phyloP scores from a whole-genome alignment of 768 basidiomycete species.

The Tricholoma sp. region DNA sequence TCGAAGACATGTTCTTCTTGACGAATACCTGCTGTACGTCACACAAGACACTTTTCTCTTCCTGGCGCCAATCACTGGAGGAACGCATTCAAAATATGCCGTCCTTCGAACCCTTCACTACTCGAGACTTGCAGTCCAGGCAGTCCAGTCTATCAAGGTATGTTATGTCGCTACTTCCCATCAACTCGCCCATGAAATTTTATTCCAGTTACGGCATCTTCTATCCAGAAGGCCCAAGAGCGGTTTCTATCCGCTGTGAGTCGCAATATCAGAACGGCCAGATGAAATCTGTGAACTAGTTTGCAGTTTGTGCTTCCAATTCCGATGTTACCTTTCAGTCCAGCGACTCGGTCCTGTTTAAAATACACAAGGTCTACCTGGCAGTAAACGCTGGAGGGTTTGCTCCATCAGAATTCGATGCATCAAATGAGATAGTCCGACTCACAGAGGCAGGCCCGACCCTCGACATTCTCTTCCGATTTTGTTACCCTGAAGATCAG shows the following conservation, averaged over 20 bases:
- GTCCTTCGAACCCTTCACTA: background rate
- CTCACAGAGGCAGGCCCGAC: slow-evolving; percentile 2
- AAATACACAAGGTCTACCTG: slow-evolving; percentile 11
- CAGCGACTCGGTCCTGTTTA: slow-evolving; percentile 8
- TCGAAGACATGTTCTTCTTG: background rate
- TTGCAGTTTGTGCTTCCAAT: slow-evolving; percentile 4
- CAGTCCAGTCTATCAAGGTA: background rate
- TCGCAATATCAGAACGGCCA: background rate
- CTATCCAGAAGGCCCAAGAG: background rate
- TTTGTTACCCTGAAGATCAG: background rate
- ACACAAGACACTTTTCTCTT: background rate
- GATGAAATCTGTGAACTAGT: background rate
- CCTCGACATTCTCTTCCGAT: background rate
- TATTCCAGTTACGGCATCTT: background rate
- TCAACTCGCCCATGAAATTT: background rate
- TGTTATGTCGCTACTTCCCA: background rate
- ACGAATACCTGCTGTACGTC: background rate
- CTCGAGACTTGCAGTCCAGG: background rate
- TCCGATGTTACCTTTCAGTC: slow-evolving; percentile 12
- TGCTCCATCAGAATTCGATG: slow-evolving; percentile 3
- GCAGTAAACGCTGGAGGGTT: slow-evolving; percentile 5
- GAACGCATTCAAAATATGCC: background rate
- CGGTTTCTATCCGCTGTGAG: background rate
- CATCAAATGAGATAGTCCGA: background rate
- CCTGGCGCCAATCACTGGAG: background rate